Conservation (phyloP, 2,329 filamentous ascomycete species). For the Penicillium sp. region DNA sequence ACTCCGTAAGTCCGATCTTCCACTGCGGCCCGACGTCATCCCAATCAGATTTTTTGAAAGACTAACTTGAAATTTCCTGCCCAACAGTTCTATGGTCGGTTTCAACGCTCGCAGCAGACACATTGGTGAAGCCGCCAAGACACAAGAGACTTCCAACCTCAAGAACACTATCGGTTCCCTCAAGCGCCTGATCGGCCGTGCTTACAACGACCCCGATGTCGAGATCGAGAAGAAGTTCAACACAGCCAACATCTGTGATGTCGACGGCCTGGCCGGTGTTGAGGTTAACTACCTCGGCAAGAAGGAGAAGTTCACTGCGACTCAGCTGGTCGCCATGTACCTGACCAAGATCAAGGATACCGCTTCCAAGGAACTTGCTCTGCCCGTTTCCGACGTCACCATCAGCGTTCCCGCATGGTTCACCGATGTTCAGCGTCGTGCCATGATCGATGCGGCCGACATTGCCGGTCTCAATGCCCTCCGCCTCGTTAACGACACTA, state of each 20-base stretch:
- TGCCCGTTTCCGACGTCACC: conserved; percentile 90
- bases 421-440: conserved; percentile 89
- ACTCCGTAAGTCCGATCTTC: conserved; percentile 80
- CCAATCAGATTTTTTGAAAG: conserved; percentile 10
- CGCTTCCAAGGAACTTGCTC: conserved; percentile 81
- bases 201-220: conserved; percentile 86
- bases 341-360: conserved; percentile 92
- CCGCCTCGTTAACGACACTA: conserved; percentile 96
- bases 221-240: conserved; percentile 91
- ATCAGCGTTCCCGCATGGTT: conserved; percentile 97
- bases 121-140: conserved; percentile 94
- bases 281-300: conserved; percentile 92
- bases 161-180: conserved; percentile 97
- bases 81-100: conserved; percentile 79
- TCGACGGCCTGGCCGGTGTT: conserved; percentile 92
- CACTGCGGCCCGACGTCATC: conserved; percentile 19
- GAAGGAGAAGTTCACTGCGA: conserved; percentile 94
- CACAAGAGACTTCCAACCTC: conserved; percentile 98
- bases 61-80: conserved; percentile 23
- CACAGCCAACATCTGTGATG: conserved; percentile 81
- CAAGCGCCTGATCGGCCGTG: conserved; percentile 89
- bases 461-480: conserved; percentile 92
- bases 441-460: conserved; percentile 87
- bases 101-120: conserved; percentile 94
- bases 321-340: conserved; percentile 93